These are phyloP conservation scores for Carex cristatella DNA, from an alignment of 176 grass and related monocot species.

Conservation along the genomic window DNA sequence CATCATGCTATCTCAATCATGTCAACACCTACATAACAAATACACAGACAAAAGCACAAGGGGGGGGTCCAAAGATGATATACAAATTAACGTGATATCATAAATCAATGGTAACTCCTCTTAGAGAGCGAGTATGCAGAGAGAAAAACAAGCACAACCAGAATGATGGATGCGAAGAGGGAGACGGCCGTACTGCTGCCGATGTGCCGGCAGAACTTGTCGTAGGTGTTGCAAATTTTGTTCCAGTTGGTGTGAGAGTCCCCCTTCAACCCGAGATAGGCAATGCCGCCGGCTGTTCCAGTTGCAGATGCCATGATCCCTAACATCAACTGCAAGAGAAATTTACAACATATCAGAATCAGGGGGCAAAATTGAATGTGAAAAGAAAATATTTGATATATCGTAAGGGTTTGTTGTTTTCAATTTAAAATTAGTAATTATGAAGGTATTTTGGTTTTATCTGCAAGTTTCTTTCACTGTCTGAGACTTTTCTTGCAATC, in stretches of 20 bases:
- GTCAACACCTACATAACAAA: background rate
- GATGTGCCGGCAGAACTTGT: conserved; percentile 55
- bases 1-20: background rate
- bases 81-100: background rate
- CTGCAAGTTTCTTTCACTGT: background rate
- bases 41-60: background rate
- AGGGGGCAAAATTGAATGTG: background rate
- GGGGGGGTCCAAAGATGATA: background rate
- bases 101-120: conserved; percentile 31
- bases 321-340: conserved; percentile 44
- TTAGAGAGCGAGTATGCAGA: conserved; percentile 49
- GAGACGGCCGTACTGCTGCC: conserved; percentile 27
- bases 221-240: conserved; percentile 51
- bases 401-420: background rate
- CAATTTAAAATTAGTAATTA: background rate
- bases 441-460: background rate
- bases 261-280: conserved; percentile 62
- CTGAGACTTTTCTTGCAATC: background rate
- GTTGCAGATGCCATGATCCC: conserved; percentile 71
- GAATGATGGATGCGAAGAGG: conserved; percentile 42
- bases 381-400: background rate
- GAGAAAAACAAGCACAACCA: conserved; percentile 40
- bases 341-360: background rate
- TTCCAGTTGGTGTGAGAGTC: conserved; percentile 56
- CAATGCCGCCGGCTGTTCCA: conserved; percentile 38